Conservation (phyloP, 2,329 filamentous ascomycete genomes). For the Chaetomium sp. region DNA sequence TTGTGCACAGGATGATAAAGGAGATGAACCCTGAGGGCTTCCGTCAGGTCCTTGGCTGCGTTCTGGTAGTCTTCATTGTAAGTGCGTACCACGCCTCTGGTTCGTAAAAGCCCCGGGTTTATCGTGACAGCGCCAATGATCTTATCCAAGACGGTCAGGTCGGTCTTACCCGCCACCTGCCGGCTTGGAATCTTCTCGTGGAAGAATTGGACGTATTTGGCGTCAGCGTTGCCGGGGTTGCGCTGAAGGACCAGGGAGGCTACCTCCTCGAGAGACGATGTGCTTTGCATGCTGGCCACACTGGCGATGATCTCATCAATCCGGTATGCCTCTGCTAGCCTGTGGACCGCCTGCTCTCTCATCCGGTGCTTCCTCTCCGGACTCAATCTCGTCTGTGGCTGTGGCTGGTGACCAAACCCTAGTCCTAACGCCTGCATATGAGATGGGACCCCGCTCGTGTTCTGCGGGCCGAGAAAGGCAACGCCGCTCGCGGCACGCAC, state of each 20-base stretch:
- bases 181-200: constrained; percentile 80
- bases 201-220: constrained; percentile 87
- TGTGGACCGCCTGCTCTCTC: constrained; percentile 72
- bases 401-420: constrained; percentile 45
- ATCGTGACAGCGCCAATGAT: constrained; percentile 58
- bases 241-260: constrained; percentile 66
- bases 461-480: constrained; percentile 57
- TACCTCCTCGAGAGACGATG: constrained; percentile 70
- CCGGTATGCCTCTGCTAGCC: constrained; percentile 69
- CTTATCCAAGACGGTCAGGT: constrained; percentile 57
- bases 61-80: constrained; percentile 70
- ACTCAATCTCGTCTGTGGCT: constrained; percentile 59
- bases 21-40: constrained; percentile 52
- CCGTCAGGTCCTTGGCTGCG: constrained; percentile 63
- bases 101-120: constrained; percentile 62
- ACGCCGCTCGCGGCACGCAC: constrained; percentile 71
- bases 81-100: constrained; percentile 64
- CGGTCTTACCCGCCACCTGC: constrained; percentile 66
- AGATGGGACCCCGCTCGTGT: constrained; percentile 39
- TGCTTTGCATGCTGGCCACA: constrained; percentile 76
- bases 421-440: constrained; percentile 41
- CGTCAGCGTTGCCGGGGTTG: constrained; percentile 61
- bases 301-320: constrained; percentile 79
- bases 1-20: constrained; percentile 48
- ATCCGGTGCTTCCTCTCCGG: constrained; percentile 71